These are phyloP conservation scores for Haplosporangium sp. DNA, from an alignment of 371 early-diverging fungal genomes.

Conservation along the genomic window DNA sequence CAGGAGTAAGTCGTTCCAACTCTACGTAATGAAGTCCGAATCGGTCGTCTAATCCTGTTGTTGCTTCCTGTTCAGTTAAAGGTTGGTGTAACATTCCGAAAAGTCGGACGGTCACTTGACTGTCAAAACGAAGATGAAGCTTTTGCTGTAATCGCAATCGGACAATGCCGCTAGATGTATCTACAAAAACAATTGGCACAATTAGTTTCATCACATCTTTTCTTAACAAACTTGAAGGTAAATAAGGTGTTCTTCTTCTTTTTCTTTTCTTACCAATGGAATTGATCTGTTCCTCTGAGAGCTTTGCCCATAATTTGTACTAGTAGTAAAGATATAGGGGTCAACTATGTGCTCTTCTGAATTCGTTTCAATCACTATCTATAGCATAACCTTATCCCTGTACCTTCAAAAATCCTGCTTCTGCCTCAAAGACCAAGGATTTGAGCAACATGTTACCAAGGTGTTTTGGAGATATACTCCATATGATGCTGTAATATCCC, in stretches of 20 bases:
- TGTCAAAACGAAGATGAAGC: conserved; percentile 14
- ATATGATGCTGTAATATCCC: conserved; percentile 21
- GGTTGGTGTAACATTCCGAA: neutral
- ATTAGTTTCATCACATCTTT: neutral
- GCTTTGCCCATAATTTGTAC: conserved; percentile 27
- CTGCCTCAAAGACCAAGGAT: conserved; percentile 17
- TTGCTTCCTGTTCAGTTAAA: neutral
- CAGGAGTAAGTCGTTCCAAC: conserved; percentile 14
- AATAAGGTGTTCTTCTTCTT: too few relatives aligned
- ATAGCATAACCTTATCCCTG: too few relatives aligned
- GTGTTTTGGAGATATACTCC: conserved; percentile 14
- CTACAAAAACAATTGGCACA: neutral
- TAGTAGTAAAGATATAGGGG: neutral
- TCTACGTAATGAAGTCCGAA: conserved; percentile 20
- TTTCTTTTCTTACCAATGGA: neutral
- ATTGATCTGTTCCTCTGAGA: conserved; percentile 15
- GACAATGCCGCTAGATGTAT: neutral
- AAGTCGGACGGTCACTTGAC: conserved; percentile 10
- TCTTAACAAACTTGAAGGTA: neutral
- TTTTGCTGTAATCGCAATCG: conserved; percentile 21
- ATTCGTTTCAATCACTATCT: too few relatives aligned
- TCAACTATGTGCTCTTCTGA: neutral
- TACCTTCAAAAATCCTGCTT: conserved; percentile 15
- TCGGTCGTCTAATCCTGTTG: neutral
- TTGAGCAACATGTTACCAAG: conserved; percentile 12